Evolutionary conservation across 2,329 filamentous ascomycete genomes (phyloP).

Genomic region (Teratosphaeria zuluensis): DNA sequence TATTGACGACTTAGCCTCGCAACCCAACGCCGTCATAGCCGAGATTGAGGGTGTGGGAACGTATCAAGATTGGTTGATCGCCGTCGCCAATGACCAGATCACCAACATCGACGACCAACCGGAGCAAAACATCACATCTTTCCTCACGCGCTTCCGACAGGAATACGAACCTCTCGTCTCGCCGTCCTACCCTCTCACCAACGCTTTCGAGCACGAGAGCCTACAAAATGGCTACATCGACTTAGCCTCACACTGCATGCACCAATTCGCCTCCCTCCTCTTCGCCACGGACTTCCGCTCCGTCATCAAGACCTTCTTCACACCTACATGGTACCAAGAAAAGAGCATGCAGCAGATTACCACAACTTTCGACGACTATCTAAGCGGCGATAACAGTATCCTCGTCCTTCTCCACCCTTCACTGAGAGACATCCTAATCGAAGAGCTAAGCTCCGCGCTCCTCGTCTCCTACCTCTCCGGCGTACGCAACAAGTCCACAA

Average conservation of each 20-base stretch:
- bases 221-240: conserved; percentile 91
- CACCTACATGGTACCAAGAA: conserved; percentile 68
- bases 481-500: conserved; percentile 81
- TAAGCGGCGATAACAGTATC: conserved; percentile 59
- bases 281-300: conserved; percentile 81
- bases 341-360: conserved; percentile 85
- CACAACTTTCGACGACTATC: conserved; percentile 90
- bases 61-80: conserved; percentile 82
- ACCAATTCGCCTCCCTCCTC: conserved; percentile 74
- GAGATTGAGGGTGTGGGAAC: conserved; percentile 64
- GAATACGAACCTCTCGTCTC: conserved; percentile 76
- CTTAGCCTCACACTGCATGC: conserved; percentile 85
- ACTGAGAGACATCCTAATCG: conserved; percentile 81
- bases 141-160: conserved; percentile 75
- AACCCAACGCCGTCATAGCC: conserved; percentile 43
- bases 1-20: conserved; percentile 50
- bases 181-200: conserved; percentile 64
- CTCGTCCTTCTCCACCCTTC: conserved; percentile 73
- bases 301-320: conserved; percentile 86
- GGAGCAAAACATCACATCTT: conserved; percentile 65
- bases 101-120: conserved; percentile 82
- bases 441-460: conserved; percentile 86
- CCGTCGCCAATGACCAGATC: conserved; percentile 96
- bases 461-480: conserved; percentile 73
- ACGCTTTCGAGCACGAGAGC: conserved; percentile 58